phyloP scores from a whole-genome alignment of 2,329 filamentous ascomycete species.

The Ascochyta lentis region DNA sequence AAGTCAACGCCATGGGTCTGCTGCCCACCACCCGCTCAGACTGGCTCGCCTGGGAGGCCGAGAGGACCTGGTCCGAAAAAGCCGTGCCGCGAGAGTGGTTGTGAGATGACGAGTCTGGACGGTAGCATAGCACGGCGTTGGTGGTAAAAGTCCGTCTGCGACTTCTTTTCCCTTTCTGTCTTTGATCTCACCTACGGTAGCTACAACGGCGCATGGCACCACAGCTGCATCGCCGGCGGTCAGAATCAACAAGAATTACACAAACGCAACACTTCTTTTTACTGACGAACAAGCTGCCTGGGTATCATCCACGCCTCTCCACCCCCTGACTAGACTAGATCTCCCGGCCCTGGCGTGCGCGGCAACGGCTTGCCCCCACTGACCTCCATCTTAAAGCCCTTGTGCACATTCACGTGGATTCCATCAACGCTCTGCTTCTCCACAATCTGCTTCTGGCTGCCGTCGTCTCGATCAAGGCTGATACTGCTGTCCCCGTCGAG shows the following conservation, averaged over 20 bases:
- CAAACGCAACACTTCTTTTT: not conserved
- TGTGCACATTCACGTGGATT: slow-evolving; percentile 15
- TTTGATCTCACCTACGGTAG: not conserved
- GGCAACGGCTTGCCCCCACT: slow-evolving; percentile 14
- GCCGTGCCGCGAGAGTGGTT: slow-evolving; percentile 47
- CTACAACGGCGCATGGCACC: not conserved
- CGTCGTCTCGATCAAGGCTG: slow-evolving; percentile 16
- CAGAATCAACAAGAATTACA: not conserved
- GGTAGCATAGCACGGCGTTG: slow-evolving; percentile 14
- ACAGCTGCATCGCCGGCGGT: not conserved
- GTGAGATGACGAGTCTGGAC: slow-evolving; percentile 8
- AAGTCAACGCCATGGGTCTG: slow-evolving; percentile 94
- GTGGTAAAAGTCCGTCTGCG: not conserved
- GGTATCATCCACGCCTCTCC: not conserved
- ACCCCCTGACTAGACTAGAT: not conserved
- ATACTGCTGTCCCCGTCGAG: slow-evolving; percentile 10
- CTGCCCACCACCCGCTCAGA: slow-evolving; percentile 96
- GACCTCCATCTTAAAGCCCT: slow-evolving; percentile 18
- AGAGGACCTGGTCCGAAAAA: slow-evolving; percentile 58
- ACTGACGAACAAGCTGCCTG: not conserved
- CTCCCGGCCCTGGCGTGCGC: slow-evolving; percentile 4
- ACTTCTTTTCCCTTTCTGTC: not conserved
- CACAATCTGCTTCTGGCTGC: slow-evolving; percentile 15
- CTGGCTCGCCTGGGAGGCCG: slow-evolving; percentile 94
- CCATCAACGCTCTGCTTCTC: slow-evolving; percentile 8